Percentiles rank a stretch among this genome's conserved stretches.
phyloP scores from a whole-genome alignment of 1,284 basidiomycete genomes.

The Pseudozyma hubeiensis region DNA sequence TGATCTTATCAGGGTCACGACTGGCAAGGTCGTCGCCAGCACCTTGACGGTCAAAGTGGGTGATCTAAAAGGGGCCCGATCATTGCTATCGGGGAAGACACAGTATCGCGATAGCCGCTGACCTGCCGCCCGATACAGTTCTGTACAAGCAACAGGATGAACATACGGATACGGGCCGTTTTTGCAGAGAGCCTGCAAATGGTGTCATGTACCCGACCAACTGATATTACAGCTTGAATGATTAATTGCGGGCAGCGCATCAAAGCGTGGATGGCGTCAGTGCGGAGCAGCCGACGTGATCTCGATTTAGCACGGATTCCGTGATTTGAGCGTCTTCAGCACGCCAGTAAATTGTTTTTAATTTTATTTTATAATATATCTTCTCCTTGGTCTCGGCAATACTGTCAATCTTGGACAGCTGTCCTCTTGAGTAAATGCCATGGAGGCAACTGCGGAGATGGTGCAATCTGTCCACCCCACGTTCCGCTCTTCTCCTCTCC shows the following conservation, averaged over 20 bases:
- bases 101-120: too few relatives aligned
- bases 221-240: too few relatives aligned
- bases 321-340: conserved; percentile 23
- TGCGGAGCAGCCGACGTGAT: conserved; percentile 28
- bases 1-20: conserved; percentile 32
- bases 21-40: conserved; percentile 21
- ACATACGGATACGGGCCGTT: not conserved
- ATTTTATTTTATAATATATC: not conserved
- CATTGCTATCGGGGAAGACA: not conserved
- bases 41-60: conserved; percentile 13
- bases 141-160: too few relatives aligned
- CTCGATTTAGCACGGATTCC: conserved; percentile 27
- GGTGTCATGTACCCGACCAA: not conserved
- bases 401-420: conserved; percentile 33
- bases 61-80: not conserved
- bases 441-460: not conserved
- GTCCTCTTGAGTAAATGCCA: conserved; percentile 1
- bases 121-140: too few relatives aligned
- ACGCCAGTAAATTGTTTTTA: conserved; percentile 14
- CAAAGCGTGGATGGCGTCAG: conserved; percentile 32
- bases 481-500: not conserved
- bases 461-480: conserved; percentile 12
- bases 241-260: not conserved
- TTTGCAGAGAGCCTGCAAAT: not conserved
- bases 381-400: not conserved